Evolutionary conservation across 306 rosid genomes (phyloP).

Genomic region (Begonia loranthoides): DNA sequence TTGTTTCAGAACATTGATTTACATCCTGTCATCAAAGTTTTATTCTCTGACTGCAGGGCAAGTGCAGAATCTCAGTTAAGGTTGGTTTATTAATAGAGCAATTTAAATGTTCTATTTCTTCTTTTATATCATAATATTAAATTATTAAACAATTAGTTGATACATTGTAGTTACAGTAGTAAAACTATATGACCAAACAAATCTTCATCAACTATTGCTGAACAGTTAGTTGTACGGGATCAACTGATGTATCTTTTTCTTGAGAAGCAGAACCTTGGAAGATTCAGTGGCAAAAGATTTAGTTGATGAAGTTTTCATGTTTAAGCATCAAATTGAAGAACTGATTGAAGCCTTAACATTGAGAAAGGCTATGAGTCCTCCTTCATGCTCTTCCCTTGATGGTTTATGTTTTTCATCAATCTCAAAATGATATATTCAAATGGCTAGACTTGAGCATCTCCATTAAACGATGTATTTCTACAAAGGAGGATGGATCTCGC

Average conservation of each 20-base stretch:
- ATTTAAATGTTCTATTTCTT: constrained; percentile 2
- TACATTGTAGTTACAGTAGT: too few relatives aligned
- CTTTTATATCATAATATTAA: neutral
- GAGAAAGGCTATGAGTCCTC: constrained; percentile 44
- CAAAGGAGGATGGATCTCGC: too few relatives aligned
- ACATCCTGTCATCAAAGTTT: constrained; percentile 55
- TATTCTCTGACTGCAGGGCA: constrained; percentile 39
- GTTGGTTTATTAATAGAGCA: constrained; percentile 22
- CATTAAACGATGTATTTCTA: too few relatives aligned
- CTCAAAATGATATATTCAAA: constrained; percentile 19
- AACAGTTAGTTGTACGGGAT: too few relatives aligned
- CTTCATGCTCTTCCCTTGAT: constrained; percentile 50
- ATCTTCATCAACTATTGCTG: too few relatives aligned
- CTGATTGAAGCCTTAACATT: constrained; percentile 29
- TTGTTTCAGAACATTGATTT: constrained; percentile 34
- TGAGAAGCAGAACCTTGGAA: constrained; percentile 45
- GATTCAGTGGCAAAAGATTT: constrained; percentile 54
- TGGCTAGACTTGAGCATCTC: neutral
- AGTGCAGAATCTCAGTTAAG: constrained; percentile 45
- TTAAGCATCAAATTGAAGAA: constrained; percentile 44
- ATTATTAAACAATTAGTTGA: neutral
- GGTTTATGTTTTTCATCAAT: constrained; percentile 56
- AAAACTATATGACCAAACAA: too few relatives aligned
- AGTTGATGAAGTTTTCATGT: constrained; percentile 72
- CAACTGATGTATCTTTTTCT: too few relatives aligned